phyloP scores from a whole-genome alignment of 164 flowering plant genomes.

The Litsea cubeba region DNA sequence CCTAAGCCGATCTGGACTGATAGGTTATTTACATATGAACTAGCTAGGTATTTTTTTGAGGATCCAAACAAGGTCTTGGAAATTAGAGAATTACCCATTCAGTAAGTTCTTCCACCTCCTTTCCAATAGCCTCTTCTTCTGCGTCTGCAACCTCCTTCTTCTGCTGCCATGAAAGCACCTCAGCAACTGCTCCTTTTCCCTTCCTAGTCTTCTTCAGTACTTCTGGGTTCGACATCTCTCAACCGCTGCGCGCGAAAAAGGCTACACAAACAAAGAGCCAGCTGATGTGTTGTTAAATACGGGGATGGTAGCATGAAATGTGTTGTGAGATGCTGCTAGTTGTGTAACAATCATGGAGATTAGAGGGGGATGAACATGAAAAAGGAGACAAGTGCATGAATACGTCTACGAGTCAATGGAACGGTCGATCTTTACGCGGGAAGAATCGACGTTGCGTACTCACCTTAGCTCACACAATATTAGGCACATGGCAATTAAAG shows the following conservation, averaged over 20 bases:
- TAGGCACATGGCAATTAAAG: neutral
- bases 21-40: neutral
- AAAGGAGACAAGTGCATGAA: neutral
- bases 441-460: constrained; percentile 2
- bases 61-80: no score
- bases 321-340: neutral
- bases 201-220: constrained; percentile 16
- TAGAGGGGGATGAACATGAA: neutral
- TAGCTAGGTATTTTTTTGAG: neutral
- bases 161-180: constrained; percentile 31
- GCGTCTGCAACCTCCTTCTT: constrained; percentile 28
- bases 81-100: constrained; percentile 24
- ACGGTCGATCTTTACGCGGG: constrained; percentile 1
- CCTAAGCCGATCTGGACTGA: neutral
- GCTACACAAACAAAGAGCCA: no score
- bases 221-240: constrained; percentile 17
- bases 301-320: neutral
- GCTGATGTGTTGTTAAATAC: neutral
- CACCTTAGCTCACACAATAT: neutral
- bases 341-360: neutral
- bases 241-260: no score
- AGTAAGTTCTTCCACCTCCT: constrained; percentile 29
- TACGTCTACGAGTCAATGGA: constrained; percentile 4
- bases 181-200: constrained; percentile 5
- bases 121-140: constrained; percentile 28